Percentiles rank a stretch among this genome's conserved stretches.
These are phyloP conservation scores for Candida ficus DNA, from an alignment of 805 yeast genomes.

Conservation along the genomic window DNA sequence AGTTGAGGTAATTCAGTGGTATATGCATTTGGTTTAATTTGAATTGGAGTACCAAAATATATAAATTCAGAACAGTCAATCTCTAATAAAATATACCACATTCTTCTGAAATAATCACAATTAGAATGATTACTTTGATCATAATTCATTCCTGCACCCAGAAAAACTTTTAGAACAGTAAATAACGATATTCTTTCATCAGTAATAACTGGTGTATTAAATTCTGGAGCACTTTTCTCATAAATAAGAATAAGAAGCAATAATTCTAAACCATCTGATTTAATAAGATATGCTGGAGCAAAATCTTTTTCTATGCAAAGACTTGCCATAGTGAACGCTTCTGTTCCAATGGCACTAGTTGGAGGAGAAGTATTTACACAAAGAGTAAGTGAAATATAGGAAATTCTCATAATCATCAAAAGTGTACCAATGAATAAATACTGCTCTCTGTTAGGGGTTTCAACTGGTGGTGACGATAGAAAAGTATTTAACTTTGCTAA, in stretches of 20 bases:
- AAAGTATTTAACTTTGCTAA: not conserved
- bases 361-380: too few species aligned
- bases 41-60: not conserved
- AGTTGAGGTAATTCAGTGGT: constrained; percentile 3
- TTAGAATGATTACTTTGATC: not conserved
- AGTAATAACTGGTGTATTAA: not conserved
- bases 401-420: constrained; percentile 2
- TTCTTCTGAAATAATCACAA: constrained; percentile 3
- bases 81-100: constrained; percentile 4
- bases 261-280: not conserved
- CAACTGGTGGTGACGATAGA: not conserved
- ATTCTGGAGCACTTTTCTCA: constrained; percentile 2
- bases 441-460: not conserved
- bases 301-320: constrained; percentile 4
- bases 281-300: not conserved
- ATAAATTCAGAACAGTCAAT: not conserved
- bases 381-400: constrained; percentile 5
- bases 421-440: constrained; percentile 3
- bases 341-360: constrained; percentile 4
- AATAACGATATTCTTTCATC: not conserved
- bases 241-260: not conserved
- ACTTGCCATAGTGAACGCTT: constrained; percentile 4
- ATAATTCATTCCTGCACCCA: not conserved
- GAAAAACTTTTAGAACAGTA: not conserved
- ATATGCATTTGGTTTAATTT: not conserved